These are phyloP conservation scores for Aspergillus costaricaensis DNA, from an alignment of 2,329 filamentous ascomycete genomes.

Conservation along the genomic window DNA sequence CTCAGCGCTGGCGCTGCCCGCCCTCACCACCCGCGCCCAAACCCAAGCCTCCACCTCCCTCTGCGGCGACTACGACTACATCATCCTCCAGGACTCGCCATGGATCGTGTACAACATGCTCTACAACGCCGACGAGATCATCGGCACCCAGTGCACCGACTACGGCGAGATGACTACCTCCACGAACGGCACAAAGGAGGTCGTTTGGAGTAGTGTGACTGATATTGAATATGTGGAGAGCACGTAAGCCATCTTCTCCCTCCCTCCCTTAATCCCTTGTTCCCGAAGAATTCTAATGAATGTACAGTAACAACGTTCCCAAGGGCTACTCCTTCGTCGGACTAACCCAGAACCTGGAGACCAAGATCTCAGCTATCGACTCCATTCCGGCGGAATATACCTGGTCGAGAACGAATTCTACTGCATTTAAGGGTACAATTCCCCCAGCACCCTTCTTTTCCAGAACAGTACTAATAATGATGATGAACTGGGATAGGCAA, in stretches of 20 bases:
- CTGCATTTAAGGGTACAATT: slow-evolving; percentile 44
- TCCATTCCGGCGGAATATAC: slow-evolving; percentile 45
- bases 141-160: slow-evolving; percentile 44
- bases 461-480: not conserved
- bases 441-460: too few relatives aligned
- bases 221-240: slow-evolving; percentile 40
- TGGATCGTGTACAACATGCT: slow-evolving; percentile 53
- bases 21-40: not conserved
- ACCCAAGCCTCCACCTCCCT: slow-evolving; percentile 13
- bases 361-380: slow-evolving; percentile 39
- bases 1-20: slow-evolving; percentile 9
- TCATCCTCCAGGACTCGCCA: slow-evolving; percentile 41
- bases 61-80: slow-evolving; percentile 26
- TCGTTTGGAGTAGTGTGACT: slow-evolving; percentile 44
- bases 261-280: not conserved
- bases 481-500: slow-evolving; percentile 25
- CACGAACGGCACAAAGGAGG: slow-evolving; percentile 34
- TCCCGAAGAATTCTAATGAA: not conserved
- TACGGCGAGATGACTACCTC: slow-evolving; percentile 37
- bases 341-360: slow-evolving; percentile 47
- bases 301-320: slow-evolving; percentile 38
- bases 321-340: slow-evolving; percentile 51
- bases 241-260: slow-evolving; percentile 9
- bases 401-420: slow-evolving; percentile 45
- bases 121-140: slow-evolving; percentile 44